Evolutionary conservation across 1,284 basidiomycete genomes (phyloP), one percentile per base, ranked within the genome.

Genomic region (Rhizopogon parksii): DNA sequence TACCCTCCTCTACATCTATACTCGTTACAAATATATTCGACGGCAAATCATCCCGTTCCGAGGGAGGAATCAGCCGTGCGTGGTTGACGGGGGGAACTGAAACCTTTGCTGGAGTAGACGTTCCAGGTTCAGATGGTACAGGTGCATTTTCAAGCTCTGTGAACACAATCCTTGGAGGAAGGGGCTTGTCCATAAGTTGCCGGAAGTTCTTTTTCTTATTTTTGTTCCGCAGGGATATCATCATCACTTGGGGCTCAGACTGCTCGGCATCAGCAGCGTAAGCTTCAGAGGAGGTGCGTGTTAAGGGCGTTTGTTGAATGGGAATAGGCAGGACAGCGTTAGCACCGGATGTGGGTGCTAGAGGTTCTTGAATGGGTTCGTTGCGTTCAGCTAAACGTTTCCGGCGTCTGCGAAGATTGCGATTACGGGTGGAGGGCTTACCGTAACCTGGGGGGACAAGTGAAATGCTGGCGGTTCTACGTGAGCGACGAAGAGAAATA

Each of bases 151-250:
- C 55, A n/a, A 57, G 46, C 6, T 66, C 58, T 2, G 42, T 54
- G 57, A 88, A 88, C n/a, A 81, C 67, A 50, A 88, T 84, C 61
- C 79, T 85, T 24, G 71, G 61, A 0, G 79, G 74, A 3, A 79
- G 67, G 0, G 74, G 70, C 9, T 61, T 70, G 0, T 64, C 55
- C 64, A 85, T 72, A 3, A 76, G 68, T 37, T 75, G 68, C 58
- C 77, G 81, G 66, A 83, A 87, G 9, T 79, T 81, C 53, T 77
- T 82, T 46, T 77, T 79, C 65, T 88, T 88, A 66, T 87, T 87
- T 64, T 87, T 88, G 61, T 86, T 88, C 46, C 78, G 72, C 12
- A 87, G 66, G 1, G 78, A 79, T 47, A 79, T 70, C 79, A 82
- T 80, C 68, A 77, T 75, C 42, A 75, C 54, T 36, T 57, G 49